A percentile compares a stretch with the other conserved stretches of the same genome.
Conservation (phyloP, 208 protist species). For the Tritrichomonas musculus region DNA sequence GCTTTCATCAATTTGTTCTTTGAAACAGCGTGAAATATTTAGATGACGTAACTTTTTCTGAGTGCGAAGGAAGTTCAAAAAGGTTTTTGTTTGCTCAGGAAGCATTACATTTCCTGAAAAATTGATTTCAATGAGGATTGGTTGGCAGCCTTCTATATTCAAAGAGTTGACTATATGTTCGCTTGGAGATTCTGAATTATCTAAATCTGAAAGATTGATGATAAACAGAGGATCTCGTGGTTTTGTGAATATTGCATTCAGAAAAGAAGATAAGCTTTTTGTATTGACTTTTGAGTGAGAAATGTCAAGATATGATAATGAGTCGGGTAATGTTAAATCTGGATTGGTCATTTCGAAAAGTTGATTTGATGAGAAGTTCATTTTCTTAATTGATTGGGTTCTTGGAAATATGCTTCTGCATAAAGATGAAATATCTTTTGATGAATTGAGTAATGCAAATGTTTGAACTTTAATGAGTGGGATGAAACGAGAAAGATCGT, state of each 20-base stretch:
- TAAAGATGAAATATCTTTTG: neutral
- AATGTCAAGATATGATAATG: neutral
- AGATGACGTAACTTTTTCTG: too few relatives aligned
- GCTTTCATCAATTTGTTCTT: too few relatives aligned
- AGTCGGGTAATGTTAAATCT: neutral
- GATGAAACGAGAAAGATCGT: neutral
- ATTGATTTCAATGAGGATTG: neutral
- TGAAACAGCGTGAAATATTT: too few relatives aligned
- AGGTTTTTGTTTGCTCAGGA: neutral
- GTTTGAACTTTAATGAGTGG: neutral
- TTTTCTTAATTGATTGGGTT: neutral
- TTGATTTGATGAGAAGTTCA: neutral
- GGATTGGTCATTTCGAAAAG: neutral
- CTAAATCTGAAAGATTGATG: neutral
- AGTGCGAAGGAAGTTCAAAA: too few relatives aligned
- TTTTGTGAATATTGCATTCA: neutral
- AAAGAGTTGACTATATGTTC: neutral
- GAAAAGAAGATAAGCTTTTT: neutral
- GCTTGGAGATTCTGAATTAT: neutral
- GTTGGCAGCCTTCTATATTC: neutral
- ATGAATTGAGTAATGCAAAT: neutral
- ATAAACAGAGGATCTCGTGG: neutral
- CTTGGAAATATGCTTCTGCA: neutral
- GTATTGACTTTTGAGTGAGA: neutral
- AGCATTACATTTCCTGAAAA: neutral